Evolutionary conservation across 106 monocot species (phyloP).

Genomic region (Triglochin maritima): DNA sequence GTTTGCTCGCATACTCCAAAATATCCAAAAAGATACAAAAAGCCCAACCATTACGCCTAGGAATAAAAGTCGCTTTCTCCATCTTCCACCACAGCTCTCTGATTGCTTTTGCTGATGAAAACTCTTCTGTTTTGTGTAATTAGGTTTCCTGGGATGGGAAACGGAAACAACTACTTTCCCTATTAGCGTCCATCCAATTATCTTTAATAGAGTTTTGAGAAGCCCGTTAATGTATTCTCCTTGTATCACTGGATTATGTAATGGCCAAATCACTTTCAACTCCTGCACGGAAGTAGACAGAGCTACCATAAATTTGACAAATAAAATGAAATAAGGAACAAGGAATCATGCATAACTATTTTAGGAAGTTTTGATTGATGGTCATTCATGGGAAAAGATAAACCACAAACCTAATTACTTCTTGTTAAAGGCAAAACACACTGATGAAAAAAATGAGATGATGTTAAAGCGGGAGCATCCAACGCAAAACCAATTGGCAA

Average conservation of each 20-base stretch:
- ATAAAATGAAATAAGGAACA: not conserved
- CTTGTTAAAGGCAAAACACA: too few species aligned
- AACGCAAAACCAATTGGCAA: too few species aligned
- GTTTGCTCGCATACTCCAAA: constrained; percentile 61
- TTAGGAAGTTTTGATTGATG: not conserved
- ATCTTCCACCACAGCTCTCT: constrained; percentile 41
- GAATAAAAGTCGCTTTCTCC: constrained; percentile 50
- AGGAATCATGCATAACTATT: not conserved
- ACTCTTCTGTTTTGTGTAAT: constrained; percentile 2
- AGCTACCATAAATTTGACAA: not conserved
- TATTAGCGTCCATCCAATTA: not conserved
- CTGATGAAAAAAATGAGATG: too few species aligned
- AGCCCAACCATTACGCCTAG: constrained; percentile 50
- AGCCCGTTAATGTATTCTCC: constrained; percentile 1
- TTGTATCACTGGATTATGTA: not conserved
- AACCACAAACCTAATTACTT: not conserved
- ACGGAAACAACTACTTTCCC: not conserved
- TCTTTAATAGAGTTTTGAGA: constrained; percentile 1
- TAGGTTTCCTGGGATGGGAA: not conserved
- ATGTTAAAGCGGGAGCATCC: too few species aligned
- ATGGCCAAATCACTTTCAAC: not conserved
- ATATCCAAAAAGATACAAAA: constrained; percentile 53
- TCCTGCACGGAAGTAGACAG: not conserved
- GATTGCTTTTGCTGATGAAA: constrained; percentile 17
- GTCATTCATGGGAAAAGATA: not conserved